Conservation (phyloP, 768 basidiomycete species). For the Termitomyces sp. region DNA sequence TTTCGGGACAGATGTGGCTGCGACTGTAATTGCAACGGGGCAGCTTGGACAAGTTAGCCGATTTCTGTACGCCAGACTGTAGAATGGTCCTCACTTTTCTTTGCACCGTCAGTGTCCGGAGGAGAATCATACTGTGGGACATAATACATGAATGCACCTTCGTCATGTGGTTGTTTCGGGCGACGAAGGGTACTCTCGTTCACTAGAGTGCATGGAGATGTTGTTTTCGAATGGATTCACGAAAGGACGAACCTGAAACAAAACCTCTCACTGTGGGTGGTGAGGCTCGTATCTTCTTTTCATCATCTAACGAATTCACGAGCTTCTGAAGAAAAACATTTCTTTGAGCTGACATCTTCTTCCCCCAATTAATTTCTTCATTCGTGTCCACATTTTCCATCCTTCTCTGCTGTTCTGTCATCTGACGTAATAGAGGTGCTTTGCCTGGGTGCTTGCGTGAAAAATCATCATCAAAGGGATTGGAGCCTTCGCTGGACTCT, state of each 20-base stretch:
- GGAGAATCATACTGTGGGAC: conserved; percentile 35
- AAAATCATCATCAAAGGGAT: conserved; percentile 73
- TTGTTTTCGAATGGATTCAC: neutral
- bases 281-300: conserved; percentile 40
- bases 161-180: conserved; percentile 33
- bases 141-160: conserved; percentile 43
- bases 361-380: conserved; percentile 78
- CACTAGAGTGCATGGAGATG: conserved; percentile 14
- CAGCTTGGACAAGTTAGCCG: neutral
- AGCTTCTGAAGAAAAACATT: conserved; percentile 68
- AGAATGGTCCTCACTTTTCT: conserved; percentile 14
- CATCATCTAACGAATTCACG: conserved; percentile 48
- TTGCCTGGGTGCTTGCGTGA: conserved; percentile 51
- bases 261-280: conserved; percentile 30
- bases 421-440: conserved; percentile 53
- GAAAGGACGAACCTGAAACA: conserved; percentile 32
- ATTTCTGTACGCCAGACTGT: neutral
- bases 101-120: conserved; percentile 13
- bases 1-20: conserved; percentile 8
- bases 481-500: conserved; percentile 56
- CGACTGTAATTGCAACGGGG: conserved; percentile 10
- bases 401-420: conserved; percentile 48
- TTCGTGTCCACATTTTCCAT: conserved; percentile 74
- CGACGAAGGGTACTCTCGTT: conserved; percentile 26
- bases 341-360: conserved; percentile 65